Evolutionary conservation across 2,329 filamentous ascomycete genomes (phyloP), one percentile per base, ranked within the genome.

Genomic region (Truncatella angustata): DNA sequence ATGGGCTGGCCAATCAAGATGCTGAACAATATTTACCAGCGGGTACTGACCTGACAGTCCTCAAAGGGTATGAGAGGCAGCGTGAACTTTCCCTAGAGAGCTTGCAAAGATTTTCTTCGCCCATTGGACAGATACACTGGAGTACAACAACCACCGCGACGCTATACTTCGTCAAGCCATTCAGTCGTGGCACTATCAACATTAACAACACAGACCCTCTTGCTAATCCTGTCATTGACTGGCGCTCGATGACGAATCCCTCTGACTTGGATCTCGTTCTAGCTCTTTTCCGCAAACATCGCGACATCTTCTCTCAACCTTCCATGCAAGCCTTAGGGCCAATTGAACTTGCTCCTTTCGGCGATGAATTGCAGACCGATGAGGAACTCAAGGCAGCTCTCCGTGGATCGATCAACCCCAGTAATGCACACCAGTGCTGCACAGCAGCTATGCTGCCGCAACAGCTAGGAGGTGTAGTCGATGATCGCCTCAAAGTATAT

Each of bases 381-480:
- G 64, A 61, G 26, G 58, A 65, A 18, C 49, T 73, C 39, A 58
- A 54, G 23, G 35, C 42, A 4, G 43, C 63, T 37, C 26, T 62
- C 56, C 16, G 48, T n/a, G 18, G 52, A 35, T 34, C 43, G 44
- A 14, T 51, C 52, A 34, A 53, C 35, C 47, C 63, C 48, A 54
- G 61, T 37, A 61, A 63, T 43, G 63, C 58, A 12, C 66, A 69
- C 50, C 62, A 61, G 20, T 62, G 58, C 50, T 65, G 65, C 35
- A 67, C 62, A 3, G 64, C 63, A 1, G 49, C 55, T 10, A 77
- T 79, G 68, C 63, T 76, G 48, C 70, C 69, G 9, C 63, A 65
- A 6, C 66, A 66, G 4, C 62, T 72, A 1, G 76, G 75, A 4
- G 76, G 74, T 20, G 72, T 78, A 10, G 73, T 77, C 0, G 70